Evolutionary conservation across 164 flowering plant genomes (phyloP), one percentile per base, ranked within the genome.

Genomic region (Tinospora cordifolia): DNA sequence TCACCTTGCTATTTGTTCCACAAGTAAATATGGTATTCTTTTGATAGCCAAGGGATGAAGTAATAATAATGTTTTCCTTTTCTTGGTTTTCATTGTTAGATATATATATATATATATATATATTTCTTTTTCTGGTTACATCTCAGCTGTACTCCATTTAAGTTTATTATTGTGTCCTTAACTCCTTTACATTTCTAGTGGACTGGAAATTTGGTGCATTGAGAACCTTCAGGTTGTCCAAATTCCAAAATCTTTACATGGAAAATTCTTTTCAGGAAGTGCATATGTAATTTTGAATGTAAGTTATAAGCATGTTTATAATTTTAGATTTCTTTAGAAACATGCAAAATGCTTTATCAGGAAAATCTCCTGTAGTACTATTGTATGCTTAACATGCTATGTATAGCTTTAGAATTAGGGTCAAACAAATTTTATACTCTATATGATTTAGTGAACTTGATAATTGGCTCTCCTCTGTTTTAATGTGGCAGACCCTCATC

Each of bases 191-290:
- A 17, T 15, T 63, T 64, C 27, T 40, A 87, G 92, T 54, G 92
- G 92, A 63, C 67, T 88, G 63, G 90, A 84, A 71, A 83, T 88
- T 27, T 88, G 92, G 92, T 84, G 87, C 67, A 66, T 87, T 60
- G 87, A 88, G 75, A 84, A 83, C 46, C 78, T 73, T 44, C 79
- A 36, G 69, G 66, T 82, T 79, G 84, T 80, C 68, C 73, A 82
- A 58, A 76, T 88, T 11, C 86, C 90, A 11, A 83, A 80, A 73
- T 73, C 87, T 58, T 83, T 79, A 9, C 75, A 84, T 74, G 87
- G 88, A 47, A 88, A 85, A 70, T 87, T 88, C 71, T 85, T 72
- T 71, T 72, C 84, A 58, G 92, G 92, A 74, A 85, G 82, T 75
- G 80, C 87, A n/a, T 88, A 88, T 65, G 8, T 88, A 59, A 59